phyloP scores from a whole-genome alignment of 345 rosid genomes.

The Rhodamnia argentea region DNA sequence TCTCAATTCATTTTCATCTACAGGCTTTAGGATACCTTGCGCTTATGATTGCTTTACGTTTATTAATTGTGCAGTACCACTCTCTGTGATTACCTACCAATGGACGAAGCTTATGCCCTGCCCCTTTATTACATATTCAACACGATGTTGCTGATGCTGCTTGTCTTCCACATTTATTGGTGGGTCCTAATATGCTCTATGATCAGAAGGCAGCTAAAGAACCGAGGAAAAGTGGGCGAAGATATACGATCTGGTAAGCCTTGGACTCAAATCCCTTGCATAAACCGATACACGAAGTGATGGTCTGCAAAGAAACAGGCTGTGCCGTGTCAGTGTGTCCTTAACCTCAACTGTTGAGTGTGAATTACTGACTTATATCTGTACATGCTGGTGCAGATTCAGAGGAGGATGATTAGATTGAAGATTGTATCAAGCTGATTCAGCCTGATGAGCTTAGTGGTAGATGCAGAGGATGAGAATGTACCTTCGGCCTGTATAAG shows the following conservation, averaged over 20 bases:
- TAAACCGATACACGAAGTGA: background rate
- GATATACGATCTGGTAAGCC: constrained; percentile 93
- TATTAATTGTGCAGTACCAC: constrained; percentile 31
- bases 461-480: background rate
- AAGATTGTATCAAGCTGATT: background rate
- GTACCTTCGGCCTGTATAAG: background rate
- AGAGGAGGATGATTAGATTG: constrained; percentile 78
- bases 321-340: background rate
- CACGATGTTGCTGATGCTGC: constrained; percentile 73
- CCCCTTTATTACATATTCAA: constrained; percentile 70
- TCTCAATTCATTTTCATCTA: background rate
- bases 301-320: background rate
- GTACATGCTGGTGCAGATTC: constrained; percentile 49
- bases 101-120: constrained; percentile 22
- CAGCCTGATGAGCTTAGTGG: background rate
- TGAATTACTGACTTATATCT: background rate
- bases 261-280: background rate
- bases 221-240: constrained; percentile 91
- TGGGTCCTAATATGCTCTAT: constrained; percentile 89
- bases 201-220: constrained; percentile 73
- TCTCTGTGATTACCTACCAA: constrained; percentile 34
- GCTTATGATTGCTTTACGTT: background rate
- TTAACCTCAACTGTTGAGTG: background rate
- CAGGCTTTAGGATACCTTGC: background rate
- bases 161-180: constrained; percentile 96